Evolutionary conservation across 306 rosid species (phyloP).

Genomic region (Medicago ruthenica): DNA sequence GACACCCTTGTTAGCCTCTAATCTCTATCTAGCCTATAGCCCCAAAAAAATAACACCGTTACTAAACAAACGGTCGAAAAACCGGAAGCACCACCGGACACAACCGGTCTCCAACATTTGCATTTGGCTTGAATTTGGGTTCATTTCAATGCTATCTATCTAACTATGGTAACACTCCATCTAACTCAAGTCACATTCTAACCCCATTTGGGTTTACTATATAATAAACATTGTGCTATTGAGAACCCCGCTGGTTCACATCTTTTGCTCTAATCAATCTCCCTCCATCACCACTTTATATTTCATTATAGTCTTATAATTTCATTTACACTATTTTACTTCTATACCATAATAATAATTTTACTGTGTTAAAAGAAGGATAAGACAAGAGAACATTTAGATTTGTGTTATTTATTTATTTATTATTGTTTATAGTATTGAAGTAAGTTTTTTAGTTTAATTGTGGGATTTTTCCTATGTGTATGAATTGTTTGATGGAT

Average conservation of each 20-base stretch:
- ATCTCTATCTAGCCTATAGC: background rate
- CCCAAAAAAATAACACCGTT: slow-evolving; percentile 5
- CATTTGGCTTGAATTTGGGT: slow-evolving; percentile 68
- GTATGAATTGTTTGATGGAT: slow-evolving; percentile 55
- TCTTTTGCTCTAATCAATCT: no score
- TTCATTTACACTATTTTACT: no score
- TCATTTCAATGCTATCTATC: slow-evolving; percentile 53
- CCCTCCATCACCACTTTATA: no score
- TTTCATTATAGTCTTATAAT: no score
- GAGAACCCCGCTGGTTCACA: slow-evolving; percentile 40
- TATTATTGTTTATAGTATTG: background rate
- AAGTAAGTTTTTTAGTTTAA: background rate
- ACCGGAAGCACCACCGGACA: slow-evolving; percentile 49
- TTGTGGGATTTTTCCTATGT: slow-evolving; percentile 19
- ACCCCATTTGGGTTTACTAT: slow-evolving; percentile 59
- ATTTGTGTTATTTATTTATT: background rate
- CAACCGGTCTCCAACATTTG: slow-evolving; percentile 48
- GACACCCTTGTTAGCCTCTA: background rate
- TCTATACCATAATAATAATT: no score
- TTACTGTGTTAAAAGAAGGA: no score
- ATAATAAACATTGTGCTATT: slow-evolving; percentile 49
- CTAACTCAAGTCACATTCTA: slow-evolving; percentile 77
- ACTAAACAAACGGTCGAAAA: slow-evolving; percentile 58
- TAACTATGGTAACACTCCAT: slow-evolving; percentile 44
- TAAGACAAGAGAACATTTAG: no score